Conservation (phyloP, 1,284 basidiomycete genomes). For the Ceratobasidium papillatum region DNA sequence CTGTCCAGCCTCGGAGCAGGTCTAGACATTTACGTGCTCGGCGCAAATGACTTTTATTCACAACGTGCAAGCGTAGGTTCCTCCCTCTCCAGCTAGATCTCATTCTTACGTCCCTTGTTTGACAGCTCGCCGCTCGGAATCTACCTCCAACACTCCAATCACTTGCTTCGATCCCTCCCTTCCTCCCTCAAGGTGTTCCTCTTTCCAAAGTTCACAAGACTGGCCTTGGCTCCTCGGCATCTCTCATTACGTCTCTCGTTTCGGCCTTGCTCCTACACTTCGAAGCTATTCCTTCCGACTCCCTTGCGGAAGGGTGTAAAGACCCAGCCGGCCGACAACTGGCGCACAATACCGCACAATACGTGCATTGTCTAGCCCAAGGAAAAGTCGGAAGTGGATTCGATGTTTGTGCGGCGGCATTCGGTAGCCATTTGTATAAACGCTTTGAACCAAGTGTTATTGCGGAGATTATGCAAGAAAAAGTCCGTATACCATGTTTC, state of each 20-base stretch:
- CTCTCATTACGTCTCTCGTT: constrained; percentile 94
- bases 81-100: constrained; percentile 30
- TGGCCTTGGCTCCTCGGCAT: constrained; percentile 95
- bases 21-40: constrained; percentile 83
- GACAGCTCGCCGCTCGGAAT: constrained; percentile 63
- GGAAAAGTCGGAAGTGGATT: constrained; percentile 99
- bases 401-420: constrained; percentile 93
- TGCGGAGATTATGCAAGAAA: constrained; percentile 71
- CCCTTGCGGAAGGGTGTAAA: constrained; percentile 56
- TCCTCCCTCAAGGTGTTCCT: constrained; percentile 73
- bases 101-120: not conserved
- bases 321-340: constrained; percentile 62
- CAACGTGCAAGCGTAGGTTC: constrained; percentile 80
- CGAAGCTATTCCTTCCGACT: constrained; percentile 63
- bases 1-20: constrained; percentile 60
- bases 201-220: constrained; percentile 94
- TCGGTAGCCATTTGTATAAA: constrained; percentile 93
- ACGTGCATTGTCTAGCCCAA: constrained; percentile 95
- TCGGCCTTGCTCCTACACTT: constrained; percentile 86
- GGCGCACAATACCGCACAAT: constrained; percentile 95
- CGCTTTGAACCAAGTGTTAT: constrained; percentile 84
- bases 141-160: constrained; percentile 70
- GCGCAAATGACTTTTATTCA: constrained; percentile 98
- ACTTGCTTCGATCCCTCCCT: constrained; percentile 73
- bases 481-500: constrained; percentile 54